phyloP scores from a whole-genome alignment of 306 rosid species.

The Quercus glauca region DNA sequence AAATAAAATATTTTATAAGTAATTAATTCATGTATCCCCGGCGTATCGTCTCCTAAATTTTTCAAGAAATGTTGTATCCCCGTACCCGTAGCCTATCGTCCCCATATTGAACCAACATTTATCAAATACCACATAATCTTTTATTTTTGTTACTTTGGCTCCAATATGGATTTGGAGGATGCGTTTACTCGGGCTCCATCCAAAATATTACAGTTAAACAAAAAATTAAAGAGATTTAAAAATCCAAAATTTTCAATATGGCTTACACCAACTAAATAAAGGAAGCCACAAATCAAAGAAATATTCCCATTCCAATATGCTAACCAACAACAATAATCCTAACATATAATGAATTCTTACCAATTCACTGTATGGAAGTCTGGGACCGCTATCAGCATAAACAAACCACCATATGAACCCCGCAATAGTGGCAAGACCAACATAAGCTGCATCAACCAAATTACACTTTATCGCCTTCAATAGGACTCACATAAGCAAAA shows the following conservation, averaged over 20 bases:
- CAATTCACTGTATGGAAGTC: slow-evolving; percentile 77
- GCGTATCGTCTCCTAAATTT: too few relatives aligned
- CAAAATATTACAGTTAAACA: background rate
- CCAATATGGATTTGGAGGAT: background rate
- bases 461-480: background rate
- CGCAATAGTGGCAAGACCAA: slow-evolving; percentile 90
- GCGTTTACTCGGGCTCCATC: background rate
- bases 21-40: too few relatives aligned
- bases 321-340: background rate
- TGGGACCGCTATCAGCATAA: slow-evolving; percentile 85
- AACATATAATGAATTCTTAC: slow-evolving; percentile 48
- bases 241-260: background rate
- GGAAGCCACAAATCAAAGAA: background rate
- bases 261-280: background rate
- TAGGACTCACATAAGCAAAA: background rate
- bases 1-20: too few relatives aligned
- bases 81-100: too few relatives aligned
- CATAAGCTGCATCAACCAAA: slow-evolving; percentile 81
- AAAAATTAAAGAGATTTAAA: background rate
- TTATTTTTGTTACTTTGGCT: background rate
- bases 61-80: too few relatives aligned
- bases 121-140: background rate
- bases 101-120: background rate
- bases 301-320: background rate
- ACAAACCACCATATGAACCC: slow-evolving; percentile 99